Base-by-base conservation (phyloP, 73 alveolate species). In the Blepharisma stoltei region DNA sequence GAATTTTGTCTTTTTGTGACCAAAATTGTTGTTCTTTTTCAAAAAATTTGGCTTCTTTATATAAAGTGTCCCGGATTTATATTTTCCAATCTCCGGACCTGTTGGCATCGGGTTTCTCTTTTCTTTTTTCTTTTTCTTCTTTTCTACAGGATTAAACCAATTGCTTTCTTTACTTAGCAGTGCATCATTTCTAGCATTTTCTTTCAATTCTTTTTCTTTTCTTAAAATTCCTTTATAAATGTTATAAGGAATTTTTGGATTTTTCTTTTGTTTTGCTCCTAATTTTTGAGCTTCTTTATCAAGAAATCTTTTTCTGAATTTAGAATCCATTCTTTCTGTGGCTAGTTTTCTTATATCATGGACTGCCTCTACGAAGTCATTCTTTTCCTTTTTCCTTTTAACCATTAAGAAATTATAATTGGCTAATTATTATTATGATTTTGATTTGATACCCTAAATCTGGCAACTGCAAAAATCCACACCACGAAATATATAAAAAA, bases 191-290 rank as follows among this genome's bases (percentile, higher is more conserved):
- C 23, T n/a, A 1, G 73, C 73, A 14, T 60, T 25, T 60, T 60
- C 18, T 38, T 60, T 25, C 18, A 60, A 38, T 60, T 60, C 45
- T 38, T 60, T 60, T 25, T 60, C 73, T 60, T 60, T 60, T 9
- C 45, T n/a, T 47, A 60, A 25, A 9, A 60, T 60, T 8, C 73
- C 73, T 25, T 60, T n/a, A 60, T 60, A 60, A 20, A 60, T 60
- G 23, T 60, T 60, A 25, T 60, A 60, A 60, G 73, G 73, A 60
- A 60, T 60, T 25, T 60, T 60, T 9, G 73, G 73, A 5, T 60
- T 60, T 38, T 60, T 60, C 46, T 60, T 60, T 9, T n/a, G 48
- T 18, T 25, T 14, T 20, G 73, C 73, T 60, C 73, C 73, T 5
- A 60, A 5, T 60, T 60, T 60, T 60, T 60, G 38, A n/a, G 73